phyloP scores from a whole-genome alignment of 306 rosid genomes.

The Rosa chinensis region DNA sequence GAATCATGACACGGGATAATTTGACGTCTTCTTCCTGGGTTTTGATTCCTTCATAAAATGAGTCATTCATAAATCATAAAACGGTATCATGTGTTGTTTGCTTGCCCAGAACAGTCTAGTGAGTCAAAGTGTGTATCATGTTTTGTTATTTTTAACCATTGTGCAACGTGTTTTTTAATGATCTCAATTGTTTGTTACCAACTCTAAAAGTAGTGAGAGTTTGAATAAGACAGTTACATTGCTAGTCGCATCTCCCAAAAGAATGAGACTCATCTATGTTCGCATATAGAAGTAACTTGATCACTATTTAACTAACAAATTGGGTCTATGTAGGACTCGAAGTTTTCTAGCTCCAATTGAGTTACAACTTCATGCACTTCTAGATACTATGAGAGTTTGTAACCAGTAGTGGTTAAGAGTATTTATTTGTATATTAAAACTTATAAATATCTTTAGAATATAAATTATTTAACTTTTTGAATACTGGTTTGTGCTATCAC shows the following conservation, averaged over 20 bases:
- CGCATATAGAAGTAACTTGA: neutral
- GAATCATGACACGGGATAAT: neutral
- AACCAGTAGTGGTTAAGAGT: neutral
- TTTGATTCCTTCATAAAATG: constrained; percentile 6
- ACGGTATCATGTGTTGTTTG: neutral
- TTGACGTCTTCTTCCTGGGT: neutral
- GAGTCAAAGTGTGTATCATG: neutral
- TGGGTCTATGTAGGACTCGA: no score
- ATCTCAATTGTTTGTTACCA: neutral
- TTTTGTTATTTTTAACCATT: neutral
- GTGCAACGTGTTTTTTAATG: neutral
- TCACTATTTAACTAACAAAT: no score
- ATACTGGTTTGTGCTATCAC: neutral
- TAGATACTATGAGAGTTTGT: neutral
- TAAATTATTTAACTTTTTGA: neutral
- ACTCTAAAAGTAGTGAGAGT: neutral
- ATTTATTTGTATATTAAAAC: neutral
- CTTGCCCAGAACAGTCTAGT: neutral
- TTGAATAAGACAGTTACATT: neutral
- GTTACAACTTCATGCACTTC: neutral
- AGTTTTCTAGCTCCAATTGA: no score
- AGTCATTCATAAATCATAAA: neutral
- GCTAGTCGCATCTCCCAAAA: neutral
- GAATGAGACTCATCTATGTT: neutral
- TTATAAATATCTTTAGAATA: neutral